Evolutionary conservation across 495 filamentous ascomycete genomes (phyloP).

Genomic region (Parathielavia hyrcaniae): DNA sequence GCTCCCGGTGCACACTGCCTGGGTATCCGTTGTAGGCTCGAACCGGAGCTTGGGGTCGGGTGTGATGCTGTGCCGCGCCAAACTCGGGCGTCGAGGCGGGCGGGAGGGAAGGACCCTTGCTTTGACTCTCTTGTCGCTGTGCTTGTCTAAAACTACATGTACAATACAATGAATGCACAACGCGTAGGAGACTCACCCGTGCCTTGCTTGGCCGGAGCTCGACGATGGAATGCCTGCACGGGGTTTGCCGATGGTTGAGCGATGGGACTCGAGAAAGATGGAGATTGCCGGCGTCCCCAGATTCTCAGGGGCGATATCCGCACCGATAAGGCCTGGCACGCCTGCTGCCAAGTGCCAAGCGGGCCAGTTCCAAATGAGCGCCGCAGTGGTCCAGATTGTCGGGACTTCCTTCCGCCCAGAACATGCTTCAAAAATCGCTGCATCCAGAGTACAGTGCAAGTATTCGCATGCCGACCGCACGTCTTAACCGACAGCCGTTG

Average conservation of each 20-base stretch:
- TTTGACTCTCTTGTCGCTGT: constrained; percentile 3
- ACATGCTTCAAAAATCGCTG: neutral
- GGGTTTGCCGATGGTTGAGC: constrained; percentile 24
- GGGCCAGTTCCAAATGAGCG: neutral
- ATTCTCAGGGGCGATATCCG: constrained; percentile 15
- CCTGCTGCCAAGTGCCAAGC: constrained; percentile 2
- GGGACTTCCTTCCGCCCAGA: constrained; percentile 8
- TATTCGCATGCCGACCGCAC: no score
- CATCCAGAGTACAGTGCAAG: constrained; percentile 1
- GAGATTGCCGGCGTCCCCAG: constrained; percentile 25
- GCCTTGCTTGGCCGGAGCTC: constrained; percentile 1
- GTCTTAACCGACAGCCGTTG: no score
- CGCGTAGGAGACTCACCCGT: neutral
- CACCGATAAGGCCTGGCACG: constrained; percentile 15
- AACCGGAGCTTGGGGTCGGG: no score
- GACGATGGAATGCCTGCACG: constrained; percentile 8
- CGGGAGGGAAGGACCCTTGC: constrained; percentile 4
- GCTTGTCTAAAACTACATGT: neutral
- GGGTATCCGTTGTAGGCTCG: no score
- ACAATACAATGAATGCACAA: neutral
- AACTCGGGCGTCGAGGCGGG: constrained; percentile 19
- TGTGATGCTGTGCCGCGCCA: constrained; percentile 21
- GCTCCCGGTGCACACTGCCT: constrained; percentile 3
- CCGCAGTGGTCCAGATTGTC: constrained; percentile 16
- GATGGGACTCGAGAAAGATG: constrained; percentile 13